A percentile compares a stretch with the other conserved stretches of the same genome.
phyloP scores from a whole-genome alignment of 225 moss, liverwort and hornwort genomes.

The Sphagnum tenellum region DNA sequence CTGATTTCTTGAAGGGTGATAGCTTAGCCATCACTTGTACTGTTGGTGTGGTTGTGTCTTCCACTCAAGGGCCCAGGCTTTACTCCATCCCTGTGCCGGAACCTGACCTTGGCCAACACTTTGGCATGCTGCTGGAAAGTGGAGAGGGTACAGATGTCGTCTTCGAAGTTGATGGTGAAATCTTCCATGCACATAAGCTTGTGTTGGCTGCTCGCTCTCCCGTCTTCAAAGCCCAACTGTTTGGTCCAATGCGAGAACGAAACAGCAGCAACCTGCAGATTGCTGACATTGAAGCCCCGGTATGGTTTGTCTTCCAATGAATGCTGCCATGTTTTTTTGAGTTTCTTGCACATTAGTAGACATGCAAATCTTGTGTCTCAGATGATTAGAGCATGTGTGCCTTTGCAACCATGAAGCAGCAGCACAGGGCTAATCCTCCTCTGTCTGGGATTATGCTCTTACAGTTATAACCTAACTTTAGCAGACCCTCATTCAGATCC shows the following conservation, averaged over 20 bases:
- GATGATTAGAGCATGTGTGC: too few relatives aligned
- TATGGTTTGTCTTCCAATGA: conserved; percentile 8
- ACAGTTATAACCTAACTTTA: too few relatives aligned
- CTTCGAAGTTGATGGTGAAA: conserved; percentile 91
- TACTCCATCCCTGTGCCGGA: conserved; percentile 81
- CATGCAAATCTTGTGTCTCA: too few relatives aligned
- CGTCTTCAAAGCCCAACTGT: conserved; percentile 93
- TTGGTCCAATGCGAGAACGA: conserved; percentile 92
- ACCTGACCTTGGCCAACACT: conserved; percentile 88
- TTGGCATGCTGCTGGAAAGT: conserved; percentile 74
- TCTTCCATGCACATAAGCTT: conserved; percentile 84
- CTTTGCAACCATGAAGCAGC: too few relatives aligned
- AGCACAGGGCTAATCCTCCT: too few relatives aligned
- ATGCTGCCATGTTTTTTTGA: too few relatives aligned
- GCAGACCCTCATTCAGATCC: too few relatives aligned
- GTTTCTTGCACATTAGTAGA: too few relatives aligned
- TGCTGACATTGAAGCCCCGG: conserved; percentile 89
- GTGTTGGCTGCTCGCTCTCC: conserved; percentile 92
- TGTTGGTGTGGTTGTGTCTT: conserved; percentile 87
- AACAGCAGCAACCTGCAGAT: conserved; percentile 81
- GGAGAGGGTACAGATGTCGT: conserved; percentile 84
- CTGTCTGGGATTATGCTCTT: too few relatives aligned
- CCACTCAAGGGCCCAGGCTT: conserved; percentile 75
- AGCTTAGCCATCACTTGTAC: conserved; percentile 98
- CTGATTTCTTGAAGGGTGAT: conserved; percentile 93